Conservation (phyloP, 345 rosid species). For the Eucalyptus melliodora region DNA sequence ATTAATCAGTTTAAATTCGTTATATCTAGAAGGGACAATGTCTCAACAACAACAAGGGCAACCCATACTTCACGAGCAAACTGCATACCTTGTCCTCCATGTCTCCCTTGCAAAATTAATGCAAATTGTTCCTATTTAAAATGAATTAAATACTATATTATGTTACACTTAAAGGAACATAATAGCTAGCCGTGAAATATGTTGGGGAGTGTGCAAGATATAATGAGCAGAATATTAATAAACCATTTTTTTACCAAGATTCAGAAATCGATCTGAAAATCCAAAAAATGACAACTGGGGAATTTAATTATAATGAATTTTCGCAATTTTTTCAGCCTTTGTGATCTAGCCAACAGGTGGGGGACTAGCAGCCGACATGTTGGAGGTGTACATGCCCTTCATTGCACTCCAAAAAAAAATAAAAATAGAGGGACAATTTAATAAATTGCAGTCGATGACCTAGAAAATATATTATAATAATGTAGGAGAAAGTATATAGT, state of each 20-base stretch:
- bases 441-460: background rate
- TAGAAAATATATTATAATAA: background rate
- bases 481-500: background rate
- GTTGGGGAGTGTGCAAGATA: background rate
- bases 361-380: background rate
- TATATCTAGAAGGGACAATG: background rate
- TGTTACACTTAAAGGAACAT: background rate
- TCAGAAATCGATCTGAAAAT: background rate
- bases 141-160: background rate
- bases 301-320: background rate
- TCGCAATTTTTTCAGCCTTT: background rate
- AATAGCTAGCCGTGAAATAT: background rate
- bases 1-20: background rate
- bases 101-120: background rate
- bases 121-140: background rate
- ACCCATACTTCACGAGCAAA: background rate
- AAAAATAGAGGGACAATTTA: too few relatives aligned
- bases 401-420: background rate
- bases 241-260: background rate
- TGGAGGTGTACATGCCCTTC: background rate
- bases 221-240: background rate
- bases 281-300: background rate
- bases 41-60: background rate
- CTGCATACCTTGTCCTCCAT: background rate
- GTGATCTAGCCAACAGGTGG: background rate